Base-by-base conservation (phyloP, 2,329 filamentous ascomycete species). In the Stylonectria norvegica region DNA sequence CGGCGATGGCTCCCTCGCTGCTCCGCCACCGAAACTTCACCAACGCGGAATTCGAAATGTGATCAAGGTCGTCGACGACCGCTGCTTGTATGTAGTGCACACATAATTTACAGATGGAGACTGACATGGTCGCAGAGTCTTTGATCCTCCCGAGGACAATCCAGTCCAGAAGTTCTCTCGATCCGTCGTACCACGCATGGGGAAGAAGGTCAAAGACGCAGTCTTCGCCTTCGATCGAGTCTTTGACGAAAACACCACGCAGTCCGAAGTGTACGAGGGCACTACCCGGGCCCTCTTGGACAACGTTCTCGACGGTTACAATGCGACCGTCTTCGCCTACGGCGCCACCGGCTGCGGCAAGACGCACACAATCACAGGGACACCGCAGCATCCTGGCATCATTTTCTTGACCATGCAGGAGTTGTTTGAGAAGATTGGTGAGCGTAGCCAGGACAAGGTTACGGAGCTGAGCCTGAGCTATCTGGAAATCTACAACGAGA, bases 321-420 rank as follows among this genome's bases (percentile, higher is more conserved):
- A 98, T 72, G 93, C 93, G 34, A 98, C 93, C 0, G 93, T 98
- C 4, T 98, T 98, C 63, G 93, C 93, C 35, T 98, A 98, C 65
- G 93, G 93, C 53, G 93, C 93, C 27, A 98, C 93, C 1, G 93
- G 93, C 27, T 98, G 93, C 65, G 93, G 93, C 65, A 98, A 98
- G 71, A 98, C 93, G 17, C 93, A 98, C 65, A 98, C 93, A 8
- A 98, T 98, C 58, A 89, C 85, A 3, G 93, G 93, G 52, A 96
- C 91, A 0, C 70, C 89, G 2, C 86, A 95, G 62, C 86, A 95
- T 59, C 93, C 93, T 0, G 93, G 93, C 42, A 97, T 98, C 58
- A 98, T 98, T 62, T 98, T 97, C 68, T 71, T 98, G 56, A 97
- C 93, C 1, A 98, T 98, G 90, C 91, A 97, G 66, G 93, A 98